These are phyloP conservation scores for Solanum piurae DNA, from an alignment of 257 asterid species.

Conservation along the genomic window DNA sequence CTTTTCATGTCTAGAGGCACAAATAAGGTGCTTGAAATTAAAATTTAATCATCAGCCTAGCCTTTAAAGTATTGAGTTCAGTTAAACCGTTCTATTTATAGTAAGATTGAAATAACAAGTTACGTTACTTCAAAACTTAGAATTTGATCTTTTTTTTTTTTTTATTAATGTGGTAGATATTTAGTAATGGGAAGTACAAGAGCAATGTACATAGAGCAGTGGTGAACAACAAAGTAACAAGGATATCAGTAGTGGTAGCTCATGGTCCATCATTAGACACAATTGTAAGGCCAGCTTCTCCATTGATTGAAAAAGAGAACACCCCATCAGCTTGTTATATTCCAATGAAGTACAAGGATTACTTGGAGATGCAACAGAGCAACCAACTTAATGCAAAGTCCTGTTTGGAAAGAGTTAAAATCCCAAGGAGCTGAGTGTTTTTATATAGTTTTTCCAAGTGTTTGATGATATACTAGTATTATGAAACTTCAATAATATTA, in stretches of 20 bases:
- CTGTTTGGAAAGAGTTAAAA: constrained; percentile 27
- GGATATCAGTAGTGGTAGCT: constrained; percentile 56
- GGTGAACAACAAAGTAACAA: constrained; percentile 42
- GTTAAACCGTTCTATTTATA: not conserved
- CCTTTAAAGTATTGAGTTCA: not conserved
- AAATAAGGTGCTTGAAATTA: not conserved
- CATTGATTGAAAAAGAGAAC: constrained; percentile 12
- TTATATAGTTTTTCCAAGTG: not conserved
- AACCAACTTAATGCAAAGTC: constrained; percentile 44
- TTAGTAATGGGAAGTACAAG: constrained; percentile 76
- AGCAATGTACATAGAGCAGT: constrained; percentile 70
- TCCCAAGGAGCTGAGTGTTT: not conserved
- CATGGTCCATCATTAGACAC: constrained; percentile 64
- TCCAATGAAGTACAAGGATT: constrained; percentile 54
- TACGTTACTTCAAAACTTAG: too few species aligned
- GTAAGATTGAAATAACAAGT: not conserved
- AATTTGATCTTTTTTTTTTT: not conserved
- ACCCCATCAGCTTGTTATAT: constrained; percentile 25
- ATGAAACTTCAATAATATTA: not conserved
- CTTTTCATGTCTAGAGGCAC: not conserved
- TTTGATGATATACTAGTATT: not conserved
- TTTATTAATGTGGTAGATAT: constrained; percentile 26
- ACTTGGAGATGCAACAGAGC: constrained; percentile 41
- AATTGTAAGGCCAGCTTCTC: constrained; percentile 31
- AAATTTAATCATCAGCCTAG: not conserved